Percentiles rank a stretch among this genome's conserved stretches.
These are phyloP conservation scores for Podila horticola DNA, from an alignment of 192 early-diverging fungal genomes.

Conservation along the genomic window DNA sequence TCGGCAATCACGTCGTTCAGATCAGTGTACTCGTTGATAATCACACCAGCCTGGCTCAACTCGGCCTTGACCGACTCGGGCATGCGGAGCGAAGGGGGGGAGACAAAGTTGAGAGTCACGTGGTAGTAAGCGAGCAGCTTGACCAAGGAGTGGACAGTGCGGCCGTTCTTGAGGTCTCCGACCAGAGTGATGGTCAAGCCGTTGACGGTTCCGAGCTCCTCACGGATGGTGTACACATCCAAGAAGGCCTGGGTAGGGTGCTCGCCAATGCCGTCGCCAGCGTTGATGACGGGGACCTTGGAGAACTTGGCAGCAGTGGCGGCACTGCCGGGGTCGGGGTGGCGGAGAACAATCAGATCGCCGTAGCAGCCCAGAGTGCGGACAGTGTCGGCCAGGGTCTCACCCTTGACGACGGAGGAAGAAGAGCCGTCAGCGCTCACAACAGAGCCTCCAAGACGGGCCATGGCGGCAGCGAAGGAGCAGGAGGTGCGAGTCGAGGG, in stretches of 20 bases:
- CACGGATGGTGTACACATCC: constrained; percentile 82
- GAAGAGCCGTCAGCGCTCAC: constrained; percentile 85
- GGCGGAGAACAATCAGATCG: constrained; percentile 92
- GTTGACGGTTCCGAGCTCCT: constrained; percentile 96
- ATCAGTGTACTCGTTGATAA: constrained; percentile 66
- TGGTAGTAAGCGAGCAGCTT: constrained; percentile 90
- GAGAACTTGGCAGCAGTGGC: constrained; percentile 86
- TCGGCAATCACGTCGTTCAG: constrained; percentile 84
- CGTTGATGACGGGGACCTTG: constrained; percentile 94
- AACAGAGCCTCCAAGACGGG: constrained; percentile 90
- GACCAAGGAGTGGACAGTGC: constrained; percentile 97
- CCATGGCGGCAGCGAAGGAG: constrained; percentile 96
- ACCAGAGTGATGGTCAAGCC: constrained; percentile 95
- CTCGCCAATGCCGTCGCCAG: constrained; percentile 97
- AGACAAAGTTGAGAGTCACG: constrained; percentile 94
- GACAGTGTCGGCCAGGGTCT: constrained; percentile 94
- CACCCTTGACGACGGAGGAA: constrained; percentile 95
- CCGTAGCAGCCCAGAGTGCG: constrained; percentile 93
- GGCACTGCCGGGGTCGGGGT: constrained; percentile 90
- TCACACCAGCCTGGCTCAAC: constrained; percentile 55
- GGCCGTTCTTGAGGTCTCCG: constrained; percentile 97
- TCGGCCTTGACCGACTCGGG: constrained; percentile 85
- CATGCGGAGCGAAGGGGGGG: constrained; percentile 84
- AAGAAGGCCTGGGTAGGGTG: constrained; percentile 99
- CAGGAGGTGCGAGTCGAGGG: constrained; percentile 93